Evolutionary conservation across 129 eudicot species (phyloP), one percentile per base, ranked within the genome.

Genomic region (Rutidosis leptorrhynchoides): DNA sequence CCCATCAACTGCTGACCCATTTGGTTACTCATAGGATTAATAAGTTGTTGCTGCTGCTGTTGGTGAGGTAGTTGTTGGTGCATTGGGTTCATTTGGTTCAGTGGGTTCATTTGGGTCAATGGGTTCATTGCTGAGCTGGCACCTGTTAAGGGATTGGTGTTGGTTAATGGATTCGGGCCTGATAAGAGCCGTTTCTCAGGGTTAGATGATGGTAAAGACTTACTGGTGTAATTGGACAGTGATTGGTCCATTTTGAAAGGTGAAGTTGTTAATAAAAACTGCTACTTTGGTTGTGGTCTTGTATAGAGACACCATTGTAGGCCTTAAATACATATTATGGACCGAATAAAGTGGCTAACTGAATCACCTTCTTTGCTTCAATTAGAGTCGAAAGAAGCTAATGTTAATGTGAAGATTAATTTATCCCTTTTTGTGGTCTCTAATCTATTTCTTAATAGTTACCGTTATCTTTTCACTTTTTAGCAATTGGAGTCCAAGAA

Each of bases 321-420:
- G 25, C 64, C 70, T 57, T 78, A 82, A 61, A 82, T 62, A 58
- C 62, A 59, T 68, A 42, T 10, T 16, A 25, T 19, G 63, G 71
- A 60, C 14, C 68, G 90, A 81, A 84, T 78, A 84, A 84, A 84
- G 85, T 59, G 65, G 25, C 65, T 35, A 81, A 56, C 58, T 82
- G 83, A 79, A 82, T 82, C 87, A 70, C 72, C 85, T 84, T 78
- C 90, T 78, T 84, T 81, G 83, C 90, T 84, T 84, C 86, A 27
- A 43, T 16, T 74, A 62, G 74, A 23, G 69, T 66, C 75, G 30
- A 78, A 49, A 58, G 21, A 76, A 64, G 51, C 46, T 25, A 23
- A 48, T 68, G 77, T 79, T 29, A 72, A 32, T 56, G 1, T 57
- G 69, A 78, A 81, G 85, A 76, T n/a, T n/a, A n/a, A 76, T 54